Evolutionary conservation across 495 filamentous ascomycete species (phyloP).

Genomic region (Podospora anserina): DNA sequence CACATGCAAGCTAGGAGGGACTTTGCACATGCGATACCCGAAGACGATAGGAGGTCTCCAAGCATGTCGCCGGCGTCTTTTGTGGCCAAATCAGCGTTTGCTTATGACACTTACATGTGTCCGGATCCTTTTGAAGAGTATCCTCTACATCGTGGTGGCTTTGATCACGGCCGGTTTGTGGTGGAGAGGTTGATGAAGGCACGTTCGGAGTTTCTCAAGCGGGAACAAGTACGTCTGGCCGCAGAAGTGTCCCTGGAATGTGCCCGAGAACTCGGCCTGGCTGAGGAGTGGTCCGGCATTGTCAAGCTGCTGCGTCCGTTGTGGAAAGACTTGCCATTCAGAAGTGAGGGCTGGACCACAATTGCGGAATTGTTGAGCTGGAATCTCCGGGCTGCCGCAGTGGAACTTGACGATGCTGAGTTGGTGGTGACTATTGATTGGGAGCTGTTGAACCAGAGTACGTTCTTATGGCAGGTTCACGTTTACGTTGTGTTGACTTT

Average conservation of each 20-base stretch:
- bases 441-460: constrained; percentile 72
- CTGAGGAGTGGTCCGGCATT: constrained; percentile 62
- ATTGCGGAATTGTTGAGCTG: constrained; percentile 70
- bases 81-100: constrained; percentile 63
- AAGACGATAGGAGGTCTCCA: constrained; percentile 68
- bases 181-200: constrained; percentile 58
- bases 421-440: constrained; percentile 74
- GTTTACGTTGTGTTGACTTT: neutral
- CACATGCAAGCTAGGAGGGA: constrained; percentile 58
- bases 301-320: constrained; percentile 63
- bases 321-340: constrained; percentile 71
- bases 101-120: constrained; percentile 84
- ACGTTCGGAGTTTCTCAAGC: constrained; percentile 60
- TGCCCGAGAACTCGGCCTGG: constrained; percentile 62
- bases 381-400: constrained; percentile 70
- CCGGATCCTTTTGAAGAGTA: constrained; percentile 71
- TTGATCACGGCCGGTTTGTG: constrained; percentile 64
- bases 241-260: constrained; percentile 67
- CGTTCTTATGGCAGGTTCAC: constrained; percentile 26
- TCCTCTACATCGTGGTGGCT: constrained; percentile 52
- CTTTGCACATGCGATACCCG: constrained; percentile 65
- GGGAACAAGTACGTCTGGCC: constrained; percentile 60
- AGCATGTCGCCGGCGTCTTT: constrained; percentile 64
- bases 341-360: constrained; percentile 76
- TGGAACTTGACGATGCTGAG: constrained; percentile 58